Evolutionary conservation across 2,329 filamentous ascomycete genomes (phyloP).

Genomic region (Trichoderma guizhouense): DNA sequence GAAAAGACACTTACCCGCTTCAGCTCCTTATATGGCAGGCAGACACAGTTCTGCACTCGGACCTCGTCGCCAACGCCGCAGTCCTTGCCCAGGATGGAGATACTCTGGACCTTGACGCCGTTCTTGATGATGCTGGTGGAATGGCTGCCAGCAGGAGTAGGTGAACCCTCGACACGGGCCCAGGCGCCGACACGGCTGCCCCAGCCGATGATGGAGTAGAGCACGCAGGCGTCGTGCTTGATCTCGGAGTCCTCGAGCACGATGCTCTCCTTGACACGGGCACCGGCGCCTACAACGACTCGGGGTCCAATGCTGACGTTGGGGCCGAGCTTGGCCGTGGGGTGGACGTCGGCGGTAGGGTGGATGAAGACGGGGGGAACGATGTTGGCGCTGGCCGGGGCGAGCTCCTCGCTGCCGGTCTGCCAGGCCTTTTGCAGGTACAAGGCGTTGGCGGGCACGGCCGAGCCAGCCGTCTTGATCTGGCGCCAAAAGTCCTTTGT

Average conservation of each 20-base stretch:
- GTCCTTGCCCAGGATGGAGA: slow-evolving; percentile 96
- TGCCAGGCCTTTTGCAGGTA: slow-evolving; percentile 96
- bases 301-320: slow-evolving; percentile 96
- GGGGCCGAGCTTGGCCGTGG: slow-evolving; percentile 91
- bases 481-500: slow-evolving; percentile 99
- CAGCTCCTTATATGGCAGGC: slow-evolving; percentile 95
- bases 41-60: slow-evolving; percentile 95
- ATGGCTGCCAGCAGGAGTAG: slow-evolving; percentile 82
- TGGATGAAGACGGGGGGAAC: slow-evolving; percentile 94
- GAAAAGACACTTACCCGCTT: slow-evolving; percentile 68
- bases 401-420: slow-evolving; percentile 71
- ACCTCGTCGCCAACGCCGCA: slow-evolving; percentile 92
- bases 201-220: slow-evolving; percentile 97
- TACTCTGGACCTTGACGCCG: slow-evolving; percentile 96
- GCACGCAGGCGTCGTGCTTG: slow-evolving; percentile 91
- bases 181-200: slow-evolving; percentile 94
- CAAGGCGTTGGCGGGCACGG: slow-evolving; percentile 91
- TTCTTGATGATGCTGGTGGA: slow-evolving; percentile 95
- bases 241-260: slow-evolving; percentile 93
- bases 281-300: slow-evolving; percentile 78
- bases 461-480: slow-evolving; percentile 98
- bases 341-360: slow-evolving; percentile 83
- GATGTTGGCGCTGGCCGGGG: slow-evolving; percentile 79
- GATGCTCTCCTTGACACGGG: slow-evolving; percentile 91
- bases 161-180: slow-evolving; percentile 95